Evolutionary conservation across 768 basidiomycete genomes (phyloP).

Genomic region (Lactifluus subvellereus): DNA sequence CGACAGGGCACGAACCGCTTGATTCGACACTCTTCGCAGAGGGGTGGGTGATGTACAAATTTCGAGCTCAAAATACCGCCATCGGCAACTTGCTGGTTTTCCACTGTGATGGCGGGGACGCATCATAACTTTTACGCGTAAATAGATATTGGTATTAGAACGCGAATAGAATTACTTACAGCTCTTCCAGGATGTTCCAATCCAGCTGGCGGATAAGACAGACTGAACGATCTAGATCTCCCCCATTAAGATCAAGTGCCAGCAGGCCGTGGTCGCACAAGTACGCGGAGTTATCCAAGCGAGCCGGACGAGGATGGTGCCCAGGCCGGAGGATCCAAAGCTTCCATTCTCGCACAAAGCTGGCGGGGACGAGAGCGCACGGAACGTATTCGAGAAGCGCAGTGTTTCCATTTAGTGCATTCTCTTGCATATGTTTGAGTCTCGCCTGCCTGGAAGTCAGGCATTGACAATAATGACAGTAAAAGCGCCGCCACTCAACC

Average conservation of each 20-base stretch:
- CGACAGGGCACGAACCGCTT: conserved; percentile 20
- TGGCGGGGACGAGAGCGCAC: conserved; percentile 53
- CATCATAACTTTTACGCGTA: conserved; percentile 16
- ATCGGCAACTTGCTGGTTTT: conserved; percentile 9
- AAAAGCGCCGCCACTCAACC: conserved; percentile 34
- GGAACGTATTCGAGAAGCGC: conserved; percentile 43
- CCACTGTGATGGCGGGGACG: conserved; percentile 18
- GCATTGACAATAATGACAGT: neutral
- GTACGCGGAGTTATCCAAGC: conserved; percentile 54
- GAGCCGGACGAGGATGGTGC: conserved; percentile 51
- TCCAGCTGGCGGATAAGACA: conserved; percentile 54
- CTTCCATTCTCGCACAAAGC: conserved; percentile 63
- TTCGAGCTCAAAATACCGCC: conserved; percentile 22
- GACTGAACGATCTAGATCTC: conserved; percentile 53
- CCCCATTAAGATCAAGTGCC: conserved; percentile 58
- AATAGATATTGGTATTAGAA: neutral
- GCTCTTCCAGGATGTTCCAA: conserved; percentile 54
- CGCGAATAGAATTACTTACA: conserved; percentile 40
- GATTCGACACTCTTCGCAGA: conserved; percentile 23
- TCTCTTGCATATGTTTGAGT: conserved; percentile 58
- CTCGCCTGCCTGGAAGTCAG: conserved; percentile 40
- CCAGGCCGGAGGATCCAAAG: conserved; percentile 60
- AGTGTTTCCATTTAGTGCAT: conserved; percentile 42
- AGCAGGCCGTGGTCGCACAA: conserved; percentile 64
- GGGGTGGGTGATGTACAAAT: conserved; percentile 28